phyloP scores from a whole-genome alignment of 768 basidiomycete species.

The Suillus placidus region DNA sequence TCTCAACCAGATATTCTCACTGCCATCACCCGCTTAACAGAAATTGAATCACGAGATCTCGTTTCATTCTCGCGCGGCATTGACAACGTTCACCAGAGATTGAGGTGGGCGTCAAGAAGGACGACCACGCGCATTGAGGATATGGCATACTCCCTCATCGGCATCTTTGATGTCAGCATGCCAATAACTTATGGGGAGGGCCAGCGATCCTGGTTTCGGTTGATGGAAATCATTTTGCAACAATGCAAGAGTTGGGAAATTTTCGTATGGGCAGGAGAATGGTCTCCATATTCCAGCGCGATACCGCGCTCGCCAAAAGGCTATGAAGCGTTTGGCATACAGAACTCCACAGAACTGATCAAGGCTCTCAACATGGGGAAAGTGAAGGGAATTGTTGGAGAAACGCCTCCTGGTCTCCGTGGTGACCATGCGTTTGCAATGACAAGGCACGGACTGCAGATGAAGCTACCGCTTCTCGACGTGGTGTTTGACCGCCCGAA shows the following conservation, averaged over 20 bases:
- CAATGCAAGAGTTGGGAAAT: constrained; percentile 12
- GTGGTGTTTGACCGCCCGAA: neutral
- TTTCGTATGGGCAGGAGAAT: constrained; percentile 13
- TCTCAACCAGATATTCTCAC: constrained; percentile 12
- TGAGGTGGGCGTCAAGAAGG: constrained; percentile 29
- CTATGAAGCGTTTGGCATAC: constrained; percentile 23
- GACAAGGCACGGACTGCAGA: neutral
- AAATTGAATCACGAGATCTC: constrained; percentile 17
- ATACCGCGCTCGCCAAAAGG: constrained; percentile 24
- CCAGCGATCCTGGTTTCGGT: constrained; percentile 23
- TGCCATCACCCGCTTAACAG: constrained; percentile 16
- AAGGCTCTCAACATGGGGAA: neutral
- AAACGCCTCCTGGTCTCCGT: neutral
- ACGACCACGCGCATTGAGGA: constrained; percentile 29
- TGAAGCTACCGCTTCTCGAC: neutral
- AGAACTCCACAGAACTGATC: neutral
- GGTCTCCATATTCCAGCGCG: constrained; percentile 6
- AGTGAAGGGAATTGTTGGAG: neutral
- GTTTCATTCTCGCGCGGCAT: constrained; percentile 16
- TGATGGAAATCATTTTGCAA: constrained; percentile 15
- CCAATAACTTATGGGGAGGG: constrained; percentile 30
- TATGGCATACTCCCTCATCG: constrained; percentile 27
- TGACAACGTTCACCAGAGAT: constrained; percentile 20
- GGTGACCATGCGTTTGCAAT: neutral
- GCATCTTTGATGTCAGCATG: constrained; percentile 26